These are phyloP conservation scores for Fusarium sp. DNA, from an alignment of 2,329 filamentous ascomycete genomes.

Conservation along the genomic window DNA sequence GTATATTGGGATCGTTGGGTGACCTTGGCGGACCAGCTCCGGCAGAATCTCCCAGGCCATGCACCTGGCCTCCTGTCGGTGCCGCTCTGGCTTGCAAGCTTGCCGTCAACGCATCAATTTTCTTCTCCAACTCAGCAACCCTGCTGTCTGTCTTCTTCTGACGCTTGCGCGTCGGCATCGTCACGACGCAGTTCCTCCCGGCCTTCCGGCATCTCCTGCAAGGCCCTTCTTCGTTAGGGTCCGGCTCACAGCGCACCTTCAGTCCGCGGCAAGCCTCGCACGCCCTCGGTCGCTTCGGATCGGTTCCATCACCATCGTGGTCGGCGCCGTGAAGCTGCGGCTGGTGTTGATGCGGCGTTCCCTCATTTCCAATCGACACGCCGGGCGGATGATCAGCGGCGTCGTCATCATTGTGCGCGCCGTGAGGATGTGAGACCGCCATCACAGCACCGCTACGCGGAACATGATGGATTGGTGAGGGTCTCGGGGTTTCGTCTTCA, in stretches of 20 bases:
- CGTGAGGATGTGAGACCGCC: constrained; percentile 24
- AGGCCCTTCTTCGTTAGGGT: constrained; percentile 69
- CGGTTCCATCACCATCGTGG: constrained; percentile 46
- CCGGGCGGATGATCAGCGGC: constrained; percentile 36
- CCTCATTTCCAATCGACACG: constrained; percentile 36
- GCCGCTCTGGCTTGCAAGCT: constrained; percentile 70
- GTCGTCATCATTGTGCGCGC: constrained; percentile 21
- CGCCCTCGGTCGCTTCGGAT: constrained; percentile 73
- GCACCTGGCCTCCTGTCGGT: constrained; percentile 21
- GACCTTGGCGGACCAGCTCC: constrained; percentile 15
- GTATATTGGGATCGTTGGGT: constrained; percentile 10
- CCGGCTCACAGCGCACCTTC: constrained; percentile 87
- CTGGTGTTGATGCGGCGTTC: constrained; percentile 9
- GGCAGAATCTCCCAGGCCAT: constrained; percentile 21
- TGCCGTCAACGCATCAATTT: constrained; percentile 88
- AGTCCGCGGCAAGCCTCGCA: constrained; percentile 80
- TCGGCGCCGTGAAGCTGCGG: constrained; percentile 34
- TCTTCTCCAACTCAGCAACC: constrained; percentile 90
- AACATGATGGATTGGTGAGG: constrained; percentile 33
- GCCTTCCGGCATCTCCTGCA: constrained; percentile 84
- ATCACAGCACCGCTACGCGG: constrained; percentile 13
- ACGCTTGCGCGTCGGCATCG: constrained; percentile 76
- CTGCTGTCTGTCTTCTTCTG: constrained; percentile 92
- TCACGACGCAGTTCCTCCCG: constrained; percentile 79
- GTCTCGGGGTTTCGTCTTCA: constrained; percentile 22